Base-by-base conservation (phyloP, 2,329 filamentous ascomycete species). In the Sporothrix luriei region DNA sequence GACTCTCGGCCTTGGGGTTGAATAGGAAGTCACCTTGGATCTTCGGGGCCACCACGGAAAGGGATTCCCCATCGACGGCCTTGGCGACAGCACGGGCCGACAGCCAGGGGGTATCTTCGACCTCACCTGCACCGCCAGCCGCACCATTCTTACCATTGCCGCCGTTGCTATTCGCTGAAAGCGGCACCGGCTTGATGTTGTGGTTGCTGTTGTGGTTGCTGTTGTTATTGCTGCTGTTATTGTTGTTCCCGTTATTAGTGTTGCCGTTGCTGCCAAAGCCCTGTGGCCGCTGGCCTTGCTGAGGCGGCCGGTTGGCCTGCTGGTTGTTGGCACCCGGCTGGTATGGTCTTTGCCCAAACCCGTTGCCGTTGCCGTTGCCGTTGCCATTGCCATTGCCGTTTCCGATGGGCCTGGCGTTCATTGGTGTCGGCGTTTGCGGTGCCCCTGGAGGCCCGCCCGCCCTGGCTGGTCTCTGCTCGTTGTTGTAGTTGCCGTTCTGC, bases 1-100 rank as follows among this genome's bases (percentile, higher is more conserved):
- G 93, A 72, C 90, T 92, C 75, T 94, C 90, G 6, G 88, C 84
- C 70, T 88, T 88, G 2, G 90, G 91, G 74, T 94, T 90, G 78
- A 94, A 94, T 29, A 84, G 81, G 14, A 87, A 84, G 6, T 81
- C 81, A 9, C 80, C 79, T 49, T 81, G 78, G 3, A 82, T 82
- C 4, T 80, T 78, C 4, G 83, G 78, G 3, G 79, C 76, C 46
- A 80, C 79, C 11, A 77, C 80, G 61, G 74, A 77, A 72, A 82
- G 81, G 52, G 78, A 81, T 72, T 73, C 83, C 62, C 79, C 81
- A 70, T 87, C 70, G 29, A 51, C n/a, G 5, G 89, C 76, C 69
- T 84, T 81, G 68, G 84, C 85, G 7, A 90, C 85, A 33, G 88
- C 89, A 70, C 87, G 84, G 16, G 91, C 91, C 0, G 90, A 93